These are phyloP conservation scores for Leonotis leonurus DNA, from an alignment of 257 asterid genomes.

Conservation along the genomic window DNA sequence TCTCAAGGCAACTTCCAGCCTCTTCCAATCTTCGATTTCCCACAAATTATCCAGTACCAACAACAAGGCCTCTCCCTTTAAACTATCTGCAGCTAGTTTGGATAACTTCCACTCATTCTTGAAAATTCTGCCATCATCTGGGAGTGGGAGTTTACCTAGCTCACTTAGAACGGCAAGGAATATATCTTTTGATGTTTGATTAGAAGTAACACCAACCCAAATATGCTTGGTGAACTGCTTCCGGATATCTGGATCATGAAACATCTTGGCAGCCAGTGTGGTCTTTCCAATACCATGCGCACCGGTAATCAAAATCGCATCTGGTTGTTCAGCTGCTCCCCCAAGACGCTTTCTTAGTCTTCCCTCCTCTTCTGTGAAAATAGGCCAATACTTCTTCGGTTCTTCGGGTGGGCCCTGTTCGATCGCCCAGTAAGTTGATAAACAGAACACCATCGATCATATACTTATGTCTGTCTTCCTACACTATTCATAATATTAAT, in stretches of 20 bases:
- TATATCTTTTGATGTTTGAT: conserved; percentile 19
- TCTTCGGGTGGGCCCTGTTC: background rate
- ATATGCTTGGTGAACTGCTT: conserved; percentile 29
- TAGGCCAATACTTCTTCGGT: conserved; percentile 14
- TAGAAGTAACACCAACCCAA: conserved; percentile 32
- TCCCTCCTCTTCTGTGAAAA: conserved; percentile 36
- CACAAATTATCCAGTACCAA: conserved; percentile 34
- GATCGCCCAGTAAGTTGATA: too few species aligned
- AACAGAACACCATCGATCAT: too few species aligned
- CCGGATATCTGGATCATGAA: conserved; percentile 13
- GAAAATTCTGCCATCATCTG: background rate
- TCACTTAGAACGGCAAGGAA: conserved; percentile 24
- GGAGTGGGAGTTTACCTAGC: conserved; percentile 8
- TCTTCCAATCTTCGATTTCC: conserved; percentile 21
- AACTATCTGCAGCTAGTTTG: background rate
- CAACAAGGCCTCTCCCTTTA: conserved; percentile 17
- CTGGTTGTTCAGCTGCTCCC: conserved; percentile 18
- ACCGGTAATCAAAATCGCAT: conserved; percentile 35
- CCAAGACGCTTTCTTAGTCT: conserved; percentile 23
- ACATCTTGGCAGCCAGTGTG: conserved; percentile 30
- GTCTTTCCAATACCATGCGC: conserved; percentile 48
- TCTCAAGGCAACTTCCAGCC: conserved; percentile 25
- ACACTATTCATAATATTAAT: too few species aligned
- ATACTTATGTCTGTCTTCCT: too few species aligned
- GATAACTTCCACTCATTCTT: conserved; percentile 18